Evolutionary conservation across 2,329 filamentous ascomycete genomes (phyloP).

Genomic region (Aspergillus pseudoterreus): DNA sequence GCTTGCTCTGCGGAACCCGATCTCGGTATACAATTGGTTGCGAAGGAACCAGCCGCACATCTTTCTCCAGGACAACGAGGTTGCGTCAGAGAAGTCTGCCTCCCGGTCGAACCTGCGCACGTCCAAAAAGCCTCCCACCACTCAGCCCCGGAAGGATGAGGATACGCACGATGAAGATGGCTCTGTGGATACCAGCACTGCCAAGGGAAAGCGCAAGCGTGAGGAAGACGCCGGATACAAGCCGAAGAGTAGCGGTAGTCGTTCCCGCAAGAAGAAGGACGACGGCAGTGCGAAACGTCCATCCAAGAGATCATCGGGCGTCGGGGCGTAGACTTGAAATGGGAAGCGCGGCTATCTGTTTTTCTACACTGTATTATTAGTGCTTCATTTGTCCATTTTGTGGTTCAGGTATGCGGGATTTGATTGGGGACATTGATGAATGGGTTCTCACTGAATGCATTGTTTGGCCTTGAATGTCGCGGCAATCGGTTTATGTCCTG

Average conservation of each 20-base stretch:
- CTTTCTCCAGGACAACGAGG: slow-evolving; percentile 73
- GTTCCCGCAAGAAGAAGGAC: slow-evolving; percentile 40
- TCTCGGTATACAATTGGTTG: slow-evolving; percentile 94
- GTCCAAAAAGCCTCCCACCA: slow-evolving; percentile 39
- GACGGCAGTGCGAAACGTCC: slow-evolving; percentile 31
- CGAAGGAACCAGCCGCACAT: slow-evolving; percentile 78
- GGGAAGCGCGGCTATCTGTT: neutral
- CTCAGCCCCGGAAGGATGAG: slow-evolving; percentile 37
- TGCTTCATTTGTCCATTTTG: neutral
- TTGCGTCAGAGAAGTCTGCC: slow-evolving; percentile 39
- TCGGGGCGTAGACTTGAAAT: slow-evolving; percentile 13
- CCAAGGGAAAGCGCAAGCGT: slow-evolving; percentile 45
- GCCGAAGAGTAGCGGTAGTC: slow-evolving; percentile 44
- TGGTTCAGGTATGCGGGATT: too few relatives aligned
- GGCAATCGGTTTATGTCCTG: too few relatives aligned
- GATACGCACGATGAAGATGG: slow-evolving; percentile 44
- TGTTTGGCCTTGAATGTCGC: too few relatives aligned
- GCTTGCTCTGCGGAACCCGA: slow-evolving; percentile 68
- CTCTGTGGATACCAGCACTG: slow-evolving; percentile 33
- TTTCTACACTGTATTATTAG: slow-evolving; percentile 13
- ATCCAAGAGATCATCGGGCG: slow-evolving; percentile 30
- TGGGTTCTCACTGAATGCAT: too few relatives aligned
- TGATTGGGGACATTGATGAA: too few relatives aligned
- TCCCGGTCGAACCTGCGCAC: slow-evolving; percentile 38
- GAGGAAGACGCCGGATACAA: slow-evolving; percentile 47